These are phyloP conservation scores for Geotrichum ghanense DNA, from an alignment of 805 yeast species.

Conservation along the genomic window DNA sequence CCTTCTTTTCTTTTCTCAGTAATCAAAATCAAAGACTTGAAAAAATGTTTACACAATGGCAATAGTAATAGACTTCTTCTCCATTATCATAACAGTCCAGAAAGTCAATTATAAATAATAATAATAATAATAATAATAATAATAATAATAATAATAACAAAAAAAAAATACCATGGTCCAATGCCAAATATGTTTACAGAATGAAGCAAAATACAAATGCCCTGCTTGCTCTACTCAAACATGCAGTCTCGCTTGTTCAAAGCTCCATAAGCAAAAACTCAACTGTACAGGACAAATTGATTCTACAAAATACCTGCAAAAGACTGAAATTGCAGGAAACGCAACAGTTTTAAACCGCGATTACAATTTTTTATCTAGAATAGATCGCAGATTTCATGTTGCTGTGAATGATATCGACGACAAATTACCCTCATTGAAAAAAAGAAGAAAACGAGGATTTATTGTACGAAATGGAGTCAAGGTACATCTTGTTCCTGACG, in stretches of 20 bases:
- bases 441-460: neutral
- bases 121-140: too few relatives aligned
- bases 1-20: too few relatives aligned
- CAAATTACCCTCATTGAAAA: neutral
- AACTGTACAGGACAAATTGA: constrained; percentile 61
- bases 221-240: constrained; percentile 63
- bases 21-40: too few relatives aligned
- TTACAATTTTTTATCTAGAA: constrained; percentile 55
- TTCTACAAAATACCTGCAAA: constrained; percentile 44
- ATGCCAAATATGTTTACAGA: constrained; percentile 38
- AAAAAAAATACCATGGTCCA: too few relatives aligned
- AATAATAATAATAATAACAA: too few relatives aligned
- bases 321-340: constrained; percentile 34
- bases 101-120: too few relatives aligned
- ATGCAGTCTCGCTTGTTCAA: constrained; percentile 64
- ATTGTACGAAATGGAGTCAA: constrained; percentile 51
- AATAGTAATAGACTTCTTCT: too few relatives aligned
- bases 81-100: too few relatives aligned
- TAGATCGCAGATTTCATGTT: constrained; percentile 51
- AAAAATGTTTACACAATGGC: too few relatives aligned
- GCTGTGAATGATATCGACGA: constrained; percentile 36
- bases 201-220: constrained; percentile 55
- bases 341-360: constrained; percentile 56
- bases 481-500: constrained; percentile 51
- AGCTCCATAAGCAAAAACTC: constrained; percentile 49